Percentiles rank a stretch among this genome's conserved stretches.
phyloP scores from a whole-genome alignment of 2,329 filamentous ascomycete species.

The Dactylella cylindrospora region DNA sequence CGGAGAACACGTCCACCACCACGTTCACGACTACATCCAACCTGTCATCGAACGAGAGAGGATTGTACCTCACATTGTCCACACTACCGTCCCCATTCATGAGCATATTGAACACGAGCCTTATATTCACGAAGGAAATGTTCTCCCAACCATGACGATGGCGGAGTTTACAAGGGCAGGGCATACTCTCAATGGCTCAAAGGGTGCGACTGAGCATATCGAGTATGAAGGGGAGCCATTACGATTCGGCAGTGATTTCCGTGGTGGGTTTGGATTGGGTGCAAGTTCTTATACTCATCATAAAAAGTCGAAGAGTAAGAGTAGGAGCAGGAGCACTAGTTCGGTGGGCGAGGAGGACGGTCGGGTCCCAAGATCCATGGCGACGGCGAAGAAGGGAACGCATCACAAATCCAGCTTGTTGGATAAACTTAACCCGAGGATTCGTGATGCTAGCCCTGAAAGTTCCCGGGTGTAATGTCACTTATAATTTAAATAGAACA shows the following conservation, averaged over 20 bases:
- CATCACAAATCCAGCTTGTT: slow-evolving; percentile 21
- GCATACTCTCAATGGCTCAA: slow-evolving; percentile 43
- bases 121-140: slow-evolving; percentile 66
- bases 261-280: slow-evolving; percentile 6
- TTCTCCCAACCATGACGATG: slow-evolving; percentile 66
- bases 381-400: slow-evolving; percentile 3
- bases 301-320: background rate
- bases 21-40: slow-evolving; percentile 69
- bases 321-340: background rate
- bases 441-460: slow-evolving; percentile 1
- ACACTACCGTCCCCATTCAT: slow-evolving; percentile 71
- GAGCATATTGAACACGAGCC: slow-evolving; percentile 69
- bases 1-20: slow-evolving; percentile 67
- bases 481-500: too few relatives aligned
- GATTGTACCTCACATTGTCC: slow-evolving; percentile 67
- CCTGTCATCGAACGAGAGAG: slow-evolving; percentile 71
- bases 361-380: slow-evolving; percentile 19
- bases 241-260: slow-evolving; percentile 8
- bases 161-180: slow-evolving; percentile 59
- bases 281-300: background rate
- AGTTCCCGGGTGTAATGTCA: too few relatives aligned
- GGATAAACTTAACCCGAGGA: slow-evolving; percentile 26
- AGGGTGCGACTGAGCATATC: slow-evolving; percentile 25
- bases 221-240: slow-evolving; percentile 49
- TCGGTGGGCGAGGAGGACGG: slow-evolving; percentile 14